Conservation (phyloP, 2,329 filamentous ascomycete genomes). For the Hypomyces perniciosus region DNA sequence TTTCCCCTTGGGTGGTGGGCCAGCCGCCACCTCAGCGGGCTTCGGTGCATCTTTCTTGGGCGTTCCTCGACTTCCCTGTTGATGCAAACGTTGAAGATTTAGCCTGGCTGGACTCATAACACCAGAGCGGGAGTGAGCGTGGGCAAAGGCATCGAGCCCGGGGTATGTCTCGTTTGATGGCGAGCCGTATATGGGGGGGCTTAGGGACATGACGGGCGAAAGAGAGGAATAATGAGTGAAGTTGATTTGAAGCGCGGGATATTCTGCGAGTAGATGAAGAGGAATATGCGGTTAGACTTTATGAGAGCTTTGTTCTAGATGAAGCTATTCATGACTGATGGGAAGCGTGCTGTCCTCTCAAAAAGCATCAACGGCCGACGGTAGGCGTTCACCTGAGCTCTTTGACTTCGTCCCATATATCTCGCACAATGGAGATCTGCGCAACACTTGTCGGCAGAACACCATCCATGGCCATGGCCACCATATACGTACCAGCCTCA, state of each 20-base stretch:
- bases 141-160: slow-evolving; percentile 22
- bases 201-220: slow-evolving; percentile 27
- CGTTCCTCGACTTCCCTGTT: slow-evolving; percentile 52
- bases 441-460: not conserved
- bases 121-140: slow-evolving; percentile 24
- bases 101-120: slow-evolving; percentile 52
- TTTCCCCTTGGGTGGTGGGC: slow-evolving; percentile 56
- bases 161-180: slow-evolving; percentile 20
- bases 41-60: slow-evolving; percentile 45
- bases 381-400: too few relatives aligned
- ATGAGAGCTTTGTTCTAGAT: not conserved
- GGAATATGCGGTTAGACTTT: not conserved
- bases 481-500: not conserved
- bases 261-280: not conserved
- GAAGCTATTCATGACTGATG: not conserved
- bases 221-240: slow-evolving; percentile 1
- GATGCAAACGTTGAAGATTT: slow-evolving; percentile 56
- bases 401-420: too few relatives aligned
- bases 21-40: slow-evolving; percentile 38
- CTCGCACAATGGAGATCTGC: too few relatives aligned
- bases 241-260: not conserved
- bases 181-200: slow-evolving; percentile 24
- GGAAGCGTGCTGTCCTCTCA: too few relatives aligned
- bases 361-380: too few relatives aligned
- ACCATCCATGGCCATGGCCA: not conserved